phyloP scores from a whole-genome alignment of 768 basidiomycete species.

The Lanmaoa pseudosensibilis region DNA sequence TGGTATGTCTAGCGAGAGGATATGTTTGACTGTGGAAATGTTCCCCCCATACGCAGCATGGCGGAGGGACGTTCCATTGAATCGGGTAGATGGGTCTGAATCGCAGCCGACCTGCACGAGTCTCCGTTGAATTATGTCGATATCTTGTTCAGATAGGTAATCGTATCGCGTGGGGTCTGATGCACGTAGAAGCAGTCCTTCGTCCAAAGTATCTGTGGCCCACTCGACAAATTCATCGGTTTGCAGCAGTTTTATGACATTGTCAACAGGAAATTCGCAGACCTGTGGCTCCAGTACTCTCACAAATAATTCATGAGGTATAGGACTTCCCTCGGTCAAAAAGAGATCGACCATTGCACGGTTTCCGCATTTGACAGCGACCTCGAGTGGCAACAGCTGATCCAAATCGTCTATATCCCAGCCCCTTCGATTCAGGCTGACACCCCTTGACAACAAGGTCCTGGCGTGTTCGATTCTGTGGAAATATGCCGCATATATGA shows the following conservation, averaged over 20 bases:
- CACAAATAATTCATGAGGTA: neutral
- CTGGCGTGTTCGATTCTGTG: neutral
- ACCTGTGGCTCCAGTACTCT: accelerated
- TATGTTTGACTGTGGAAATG: neutral
- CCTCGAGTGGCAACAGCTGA: neutral
- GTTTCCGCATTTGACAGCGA: neutral
- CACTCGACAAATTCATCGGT: constrained; percentile 19
- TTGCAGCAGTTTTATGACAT: constrained; percentile 5
- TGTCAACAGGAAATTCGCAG: too few species aligned
- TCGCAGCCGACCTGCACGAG: constrained; percentile 2
- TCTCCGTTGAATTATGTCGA: neutral
- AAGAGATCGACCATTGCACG: neutral
- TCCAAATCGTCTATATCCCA: neutral
- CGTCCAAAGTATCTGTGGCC: neutral
- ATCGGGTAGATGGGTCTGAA: neutral
- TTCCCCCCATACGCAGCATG: neutral
- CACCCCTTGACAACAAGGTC: neutral
- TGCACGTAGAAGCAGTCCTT: neutral
- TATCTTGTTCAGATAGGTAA: too few species aligned
- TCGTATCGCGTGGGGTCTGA: neutral
- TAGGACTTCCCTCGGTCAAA: neutral
- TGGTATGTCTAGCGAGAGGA: neutral
- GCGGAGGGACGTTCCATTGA: constrained; percentile 1
- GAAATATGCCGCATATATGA: constrained; percentile 4
- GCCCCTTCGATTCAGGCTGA: neutral